Conservation (phyloP, 495 filamentous ascomycete genomes). For the Podospora sp. region DNA sequence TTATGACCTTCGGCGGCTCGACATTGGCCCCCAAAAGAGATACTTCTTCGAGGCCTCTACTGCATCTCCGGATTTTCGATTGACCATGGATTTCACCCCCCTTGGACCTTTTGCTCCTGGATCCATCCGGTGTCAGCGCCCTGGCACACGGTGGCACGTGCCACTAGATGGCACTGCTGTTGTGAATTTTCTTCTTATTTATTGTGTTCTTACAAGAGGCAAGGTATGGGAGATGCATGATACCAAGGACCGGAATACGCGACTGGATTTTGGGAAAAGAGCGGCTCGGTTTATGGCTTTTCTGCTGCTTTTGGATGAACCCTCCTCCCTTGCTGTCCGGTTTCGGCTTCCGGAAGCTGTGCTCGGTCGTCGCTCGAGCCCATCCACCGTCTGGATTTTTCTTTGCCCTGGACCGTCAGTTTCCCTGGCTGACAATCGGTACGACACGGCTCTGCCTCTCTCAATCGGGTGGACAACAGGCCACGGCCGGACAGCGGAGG, state of each 20-base stretch:
- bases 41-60: neutral
- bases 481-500: constrained; percentile 50
- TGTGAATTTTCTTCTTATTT: constrained; percentile 33
- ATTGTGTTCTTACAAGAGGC: constrained; percentile 31
- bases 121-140: constrained; percentile 14
- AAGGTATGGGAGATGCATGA: constrained; percentile 28
- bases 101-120: constrained; percentile 23
- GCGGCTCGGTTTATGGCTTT: constrained; percentile 19
- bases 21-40: constrained; percentile 7
- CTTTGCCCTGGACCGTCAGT: constrained; percentile 14
- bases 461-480: constrained; percentile 37
- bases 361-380: constrained; percentile 13
- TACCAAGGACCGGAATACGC: constrained; percentile 29
- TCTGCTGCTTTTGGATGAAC: constrained; percentile 24
- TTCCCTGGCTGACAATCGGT: constrained; percentile 19
- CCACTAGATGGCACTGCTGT: constrained; percentile 28
- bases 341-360: constrained; percentile 23
- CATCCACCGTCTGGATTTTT: neutral
- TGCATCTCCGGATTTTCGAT: constrained; percentile 12
- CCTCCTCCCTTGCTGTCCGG: constrained; percentile 39
- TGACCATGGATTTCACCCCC: constrained; percentile 11
- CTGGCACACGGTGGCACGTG: constrained; percentile 17
- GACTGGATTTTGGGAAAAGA: constrained; percentile 26
- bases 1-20: constrained; percentile 21
- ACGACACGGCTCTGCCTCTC: constrained; percentile 18